A percentile compares a stretch with the other conserved stretches of the same genome.
Evolutionary conservation across 129 eudicot species (phyloP).

Genomic region (Arctium minus): DNA sequence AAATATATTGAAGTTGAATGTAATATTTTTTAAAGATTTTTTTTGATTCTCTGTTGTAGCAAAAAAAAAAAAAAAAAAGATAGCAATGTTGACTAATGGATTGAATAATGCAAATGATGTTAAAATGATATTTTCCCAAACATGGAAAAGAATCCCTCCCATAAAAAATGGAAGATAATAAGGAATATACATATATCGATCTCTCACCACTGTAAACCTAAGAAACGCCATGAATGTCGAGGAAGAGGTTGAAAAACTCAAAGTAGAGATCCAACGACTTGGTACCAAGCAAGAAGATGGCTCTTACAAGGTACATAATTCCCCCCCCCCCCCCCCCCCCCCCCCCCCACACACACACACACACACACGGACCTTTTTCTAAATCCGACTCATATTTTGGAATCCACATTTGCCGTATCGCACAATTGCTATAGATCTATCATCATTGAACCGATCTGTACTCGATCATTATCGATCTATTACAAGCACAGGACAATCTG

Average conservation of each 20-base stretch:
- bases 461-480: not conserved
- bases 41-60: too few species aligned
- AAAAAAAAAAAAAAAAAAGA: too few species aligned
- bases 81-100: too few species aligned
- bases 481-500: not conserved
- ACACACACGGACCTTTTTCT: not conserved
- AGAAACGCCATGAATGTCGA: conserved; percentile 26
- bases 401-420: not conserved
- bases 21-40: too few species aligned
- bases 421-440: conserved; percentile 1
- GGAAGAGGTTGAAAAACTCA: conserved; percentile 40
- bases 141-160: too few species aligned
- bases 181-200: not conserved
- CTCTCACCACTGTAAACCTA: not conserved
- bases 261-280: conserved; percentile 37
- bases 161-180: too few species aligned
- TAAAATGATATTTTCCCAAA: too few species aligned
- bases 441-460: not conserved
- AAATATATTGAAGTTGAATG: too few species aligned
- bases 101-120: too few species aligned
- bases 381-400: not conserved
- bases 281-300: conserved; percentile 37
- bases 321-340: too few species aligned
- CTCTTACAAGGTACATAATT: conserved; percentile 32
- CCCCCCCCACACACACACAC: too few species aligned